phyloP scores from a whole-genome alignment of 2,329 filamentous ascomycete species.

The Aspergillus pseudoterreus region DNA sequence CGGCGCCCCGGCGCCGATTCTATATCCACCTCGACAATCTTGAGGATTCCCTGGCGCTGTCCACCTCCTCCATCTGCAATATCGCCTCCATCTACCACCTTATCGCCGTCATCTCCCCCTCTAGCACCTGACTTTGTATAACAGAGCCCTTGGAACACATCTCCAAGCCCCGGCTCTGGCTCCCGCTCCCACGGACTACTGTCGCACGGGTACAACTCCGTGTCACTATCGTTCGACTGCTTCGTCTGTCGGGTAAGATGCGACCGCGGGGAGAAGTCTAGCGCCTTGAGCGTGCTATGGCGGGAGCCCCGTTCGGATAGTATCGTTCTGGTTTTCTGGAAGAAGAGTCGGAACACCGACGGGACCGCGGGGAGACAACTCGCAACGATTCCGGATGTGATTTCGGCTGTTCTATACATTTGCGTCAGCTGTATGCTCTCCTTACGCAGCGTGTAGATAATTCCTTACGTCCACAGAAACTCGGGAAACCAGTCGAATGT shows the following conservation, averaged over 20 bases:
- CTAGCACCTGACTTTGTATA: constrained; percentile 13
- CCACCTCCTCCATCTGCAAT: not conserved
- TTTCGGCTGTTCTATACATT: constrained; percentile 18
- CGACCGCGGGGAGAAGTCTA: not conserved
- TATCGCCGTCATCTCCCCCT: not conserved
- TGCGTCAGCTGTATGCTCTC: not conserved
- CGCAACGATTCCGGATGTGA: constrained; percentile 23
- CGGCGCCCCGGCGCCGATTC: constrained; percentile 12
- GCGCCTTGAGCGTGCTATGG: not conserved
- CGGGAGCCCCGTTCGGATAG: constrained; percentile 3
- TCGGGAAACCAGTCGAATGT: constrained; percentile 23
- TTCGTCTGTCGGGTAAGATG: not conserved
- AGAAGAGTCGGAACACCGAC: constrained; percentile 19
- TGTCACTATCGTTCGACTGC: not conserved
- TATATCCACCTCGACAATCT: constrained; percentile 21
- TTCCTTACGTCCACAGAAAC: constrained; percentile 24
- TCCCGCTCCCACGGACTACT: not conserved
- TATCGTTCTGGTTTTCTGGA: constrained; percentile 11
- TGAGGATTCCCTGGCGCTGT: constrained; percentile 13
- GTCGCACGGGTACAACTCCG: not conserved
- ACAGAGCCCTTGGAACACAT: constrained; percentile 8
- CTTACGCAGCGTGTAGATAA: not conserved
- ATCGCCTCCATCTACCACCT: not conserved
- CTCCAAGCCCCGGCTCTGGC: constrained; percentile 7
- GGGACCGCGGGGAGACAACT: constrained; percentile 22